Conservation (phyloP, 169 alveolate species). For the Plasmodium cynomolgi region DNA sequence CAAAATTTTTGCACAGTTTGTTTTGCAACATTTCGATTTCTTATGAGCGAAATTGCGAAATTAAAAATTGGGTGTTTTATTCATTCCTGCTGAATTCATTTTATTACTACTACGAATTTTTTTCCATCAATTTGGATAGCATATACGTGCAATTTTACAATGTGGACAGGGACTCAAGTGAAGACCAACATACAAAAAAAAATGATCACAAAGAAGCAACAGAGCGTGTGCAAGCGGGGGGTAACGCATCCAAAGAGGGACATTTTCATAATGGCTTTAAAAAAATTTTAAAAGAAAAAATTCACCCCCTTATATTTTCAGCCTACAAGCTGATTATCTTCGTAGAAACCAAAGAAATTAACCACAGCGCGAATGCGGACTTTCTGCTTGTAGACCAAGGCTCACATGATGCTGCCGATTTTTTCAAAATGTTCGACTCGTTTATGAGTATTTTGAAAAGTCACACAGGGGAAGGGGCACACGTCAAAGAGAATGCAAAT, state of each 20-base stretch:
- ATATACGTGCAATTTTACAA: slow-evolving; percentile 19
- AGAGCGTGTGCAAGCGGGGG: not conserved
- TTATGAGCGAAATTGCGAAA: not conserved
- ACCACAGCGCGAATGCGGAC: slow-evolving; percentile 4
- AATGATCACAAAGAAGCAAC: not conserved
- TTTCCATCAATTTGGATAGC: slow-evolving; percentile 3
- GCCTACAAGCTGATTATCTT: slow-evolving; percentile 56
- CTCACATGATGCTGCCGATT: not conserved
- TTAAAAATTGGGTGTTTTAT: slow-evolving; percentile 36
- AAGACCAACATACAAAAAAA: slow-evolving; percentile 2
- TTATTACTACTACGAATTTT: slow-evolving; percentile 66
- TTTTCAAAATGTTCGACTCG: slow-evolving; percentile 1
- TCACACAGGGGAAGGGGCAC: not conserved
- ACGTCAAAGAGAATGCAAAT: not conserved
- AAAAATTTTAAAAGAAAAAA: slow-evolving; percentile 47
- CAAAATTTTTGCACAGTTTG: slow-evolving; percentile 10
- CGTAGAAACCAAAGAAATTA: slow-evolving; percentile 60
- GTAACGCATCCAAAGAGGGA: slow-evolving; percentile 1
- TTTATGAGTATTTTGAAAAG: slow-evolving; percentile 19
- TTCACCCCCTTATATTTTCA: slow-evolving; percentile 42
- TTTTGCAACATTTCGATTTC: slow-evolving; percentile 27
- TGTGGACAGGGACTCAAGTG: slow-evolving; percentile 6
- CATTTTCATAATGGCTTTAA: slow-evolving; percentile 44
- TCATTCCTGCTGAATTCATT: slow-evolving; percentile 67
- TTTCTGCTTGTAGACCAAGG: not conserved